Evolutionary conservation across 345 rosid species (phyloP).

Genomic region (Ricinus communis): DNA sequence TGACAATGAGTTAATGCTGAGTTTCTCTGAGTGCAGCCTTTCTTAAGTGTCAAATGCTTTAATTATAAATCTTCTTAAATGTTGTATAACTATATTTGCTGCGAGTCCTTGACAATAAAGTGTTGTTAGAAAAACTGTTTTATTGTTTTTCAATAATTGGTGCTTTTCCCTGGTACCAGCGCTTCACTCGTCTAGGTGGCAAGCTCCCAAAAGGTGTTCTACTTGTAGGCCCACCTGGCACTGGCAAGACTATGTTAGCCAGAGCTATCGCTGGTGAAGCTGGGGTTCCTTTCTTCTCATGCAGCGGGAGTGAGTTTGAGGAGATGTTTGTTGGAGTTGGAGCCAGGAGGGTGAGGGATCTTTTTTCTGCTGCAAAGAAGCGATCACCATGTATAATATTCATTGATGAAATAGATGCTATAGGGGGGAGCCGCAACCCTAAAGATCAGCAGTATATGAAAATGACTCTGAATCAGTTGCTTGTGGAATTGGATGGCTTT

Average conservation of each 20-base stretch:
- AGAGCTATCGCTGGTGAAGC: constrained; percentile 99
- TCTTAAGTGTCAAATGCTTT: neutral
- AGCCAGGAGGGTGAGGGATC: constrained; percentile 96
- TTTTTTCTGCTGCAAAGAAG: constrained; percentile 99
- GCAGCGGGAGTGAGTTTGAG: constrained; percentile 99
- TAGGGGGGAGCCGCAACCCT: constrained; percentile 93
- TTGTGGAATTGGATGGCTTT: constrained; percentile 96
- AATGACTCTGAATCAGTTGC: constrained; percentile 95
- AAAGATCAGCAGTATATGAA: constrained; percentile 94
- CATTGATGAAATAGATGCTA: constrained; percentile 97
- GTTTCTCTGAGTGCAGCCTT: neutral
- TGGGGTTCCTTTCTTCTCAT: constrained; percentile 95
- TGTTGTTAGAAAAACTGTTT: neutral
- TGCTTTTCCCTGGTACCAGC: constrained; percentile 46
- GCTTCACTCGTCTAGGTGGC: constrained; percentile 96
- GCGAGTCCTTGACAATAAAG: neutral
- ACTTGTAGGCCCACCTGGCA: constrained; percentile 98
- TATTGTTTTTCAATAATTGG: neutral
- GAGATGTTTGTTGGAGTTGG: constrained; percentile 99
- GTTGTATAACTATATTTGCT: neutral
- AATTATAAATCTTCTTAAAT: neutral
- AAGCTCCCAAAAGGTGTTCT: constrained; percentile 98
- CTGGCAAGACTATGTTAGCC: constrained; percentile 97
- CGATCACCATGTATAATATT: constrained; percentile 93
- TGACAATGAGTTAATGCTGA: neutral